Evolutionary conservation across 2,329 filamentous ascomycete genomes (phyloP).

Genomic region (Stemphylium beticola): DNA sequence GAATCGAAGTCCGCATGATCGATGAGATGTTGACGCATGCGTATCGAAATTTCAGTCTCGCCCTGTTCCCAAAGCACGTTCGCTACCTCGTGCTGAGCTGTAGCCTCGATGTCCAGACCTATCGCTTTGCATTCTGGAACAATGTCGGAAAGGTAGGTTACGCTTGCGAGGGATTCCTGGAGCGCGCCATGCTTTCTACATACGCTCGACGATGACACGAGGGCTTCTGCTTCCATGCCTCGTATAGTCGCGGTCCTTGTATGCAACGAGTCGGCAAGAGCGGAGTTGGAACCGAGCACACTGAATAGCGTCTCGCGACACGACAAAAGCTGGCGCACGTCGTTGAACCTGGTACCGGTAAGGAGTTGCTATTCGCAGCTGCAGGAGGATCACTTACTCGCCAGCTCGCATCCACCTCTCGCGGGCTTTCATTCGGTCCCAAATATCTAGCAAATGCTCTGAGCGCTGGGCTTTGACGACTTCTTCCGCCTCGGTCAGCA

Average conservation of each 20-base stretch:
- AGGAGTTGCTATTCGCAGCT: conserved; percentile 33
- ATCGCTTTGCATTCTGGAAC: conserved; percentile 71
- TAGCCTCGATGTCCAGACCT: conserved; percentile 78
- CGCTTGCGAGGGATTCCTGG: conserved; percentile 85
- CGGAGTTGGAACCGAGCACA: conserved; percentile 73
- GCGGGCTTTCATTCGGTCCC: conserved; percentile 69
- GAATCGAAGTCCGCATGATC: conserved; percentile 41
- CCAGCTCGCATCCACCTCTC: conserved; percentile 82
- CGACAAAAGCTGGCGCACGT: conserved; percentile 80
- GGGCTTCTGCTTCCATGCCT: conserved; percentile 75
- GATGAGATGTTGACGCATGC: conserved; percentile 77
- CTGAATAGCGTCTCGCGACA: conserved; percentile 84
- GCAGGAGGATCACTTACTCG: conserved; percentile 58
- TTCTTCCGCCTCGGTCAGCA: conserved; percentile 82
- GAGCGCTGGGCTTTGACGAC: conserved; percentile 67
- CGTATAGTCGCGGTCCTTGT: conserved; percentile 69
- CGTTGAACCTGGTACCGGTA: conserved; percentile 66
- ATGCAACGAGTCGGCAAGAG: conserved; percentile 66
- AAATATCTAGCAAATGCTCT: conserved; percentile 66
- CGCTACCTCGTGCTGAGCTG: conserved; percentile 80
- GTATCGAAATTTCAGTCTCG: conserved; percentile 86
- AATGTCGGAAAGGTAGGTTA: conserved; percentile 81
- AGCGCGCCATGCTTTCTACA: conserved; percentile 80
- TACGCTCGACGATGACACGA: conserved; percentile 75
- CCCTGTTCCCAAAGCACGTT: conserved; percentile 94